phyloP scores from a whole-genome alignment of 2,329 filamentous ascomycete species.

The Amauroascus verrucosus region DNA sequence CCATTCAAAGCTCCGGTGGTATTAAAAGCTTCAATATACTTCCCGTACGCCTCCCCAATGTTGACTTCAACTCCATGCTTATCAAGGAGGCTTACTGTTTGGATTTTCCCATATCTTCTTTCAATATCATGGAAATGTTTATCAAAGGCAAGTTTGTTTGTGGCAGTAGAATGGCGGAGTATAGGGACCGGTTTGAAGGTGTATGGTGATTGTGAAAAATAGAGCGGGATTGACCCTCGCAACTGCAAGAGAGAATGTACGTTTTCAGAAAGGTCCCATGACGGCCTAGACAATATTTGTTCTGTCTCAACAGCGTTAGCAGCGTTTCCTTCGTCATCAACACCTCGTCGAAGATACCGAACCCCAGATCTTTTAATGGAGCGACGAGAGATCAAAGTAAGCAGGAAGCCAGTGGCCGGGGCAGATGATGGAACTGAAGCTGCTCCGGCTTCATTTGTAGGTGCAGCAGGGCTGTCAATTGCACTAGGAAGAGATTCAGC shows the following conservation, averaged over 20 bases:
- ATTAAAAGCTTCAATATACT: conserved; percentile 57
- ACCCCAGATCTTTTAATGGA: conserved; percentile 78
- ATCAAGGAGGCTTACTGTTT: conserved; percentile 77
- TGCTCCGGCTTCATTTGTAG: conserved; percentile 19
- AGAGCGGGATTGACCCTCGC: conserved; percentile 83
- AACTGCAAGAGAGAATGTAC: conserved; percentile 78
- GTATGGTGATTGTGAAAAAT: conserved; percentile 91
- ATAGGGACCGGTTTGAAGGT: conserved; percentile 79
- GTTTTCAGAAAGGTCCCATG: conserved; percentile 52
- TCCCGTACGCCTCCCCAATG: conserved; percentile 68
- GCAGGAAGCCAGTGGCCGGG: conserved; percentile 48
- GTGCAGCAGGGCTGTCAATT: conserved; percentile 11
- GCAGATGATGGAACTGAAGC: conserved; percentile 22
- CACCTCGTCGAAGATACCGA: conserved; percentile 77
- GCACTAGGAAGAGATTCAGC: conserved; percentile 42
- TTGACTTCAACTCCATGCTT: conserved; percentile 72
- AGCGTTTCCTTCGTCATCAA: conserved; percentile 78
- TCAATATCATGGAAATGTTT: conserved; percentile 65
- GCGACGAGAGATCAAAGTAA: conserved; percentile 87
- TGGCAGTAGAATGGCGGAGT: conserved; percentile 67
- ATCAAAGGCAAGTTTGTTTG: conserved; percentile 67
- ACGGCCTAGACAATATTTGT: conserved; percentile 68
- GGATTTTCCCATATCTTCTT: conserved; percentile 62
- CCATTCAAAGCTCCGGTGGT: conserved; percentile 46
- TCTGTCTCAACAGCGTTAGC: conserved; percentile 94